Evolutionary conservation across 2,329 filamentous ascomycete species (phyloP).

Genomic region (Chaetomium olivaceum): DNA sequence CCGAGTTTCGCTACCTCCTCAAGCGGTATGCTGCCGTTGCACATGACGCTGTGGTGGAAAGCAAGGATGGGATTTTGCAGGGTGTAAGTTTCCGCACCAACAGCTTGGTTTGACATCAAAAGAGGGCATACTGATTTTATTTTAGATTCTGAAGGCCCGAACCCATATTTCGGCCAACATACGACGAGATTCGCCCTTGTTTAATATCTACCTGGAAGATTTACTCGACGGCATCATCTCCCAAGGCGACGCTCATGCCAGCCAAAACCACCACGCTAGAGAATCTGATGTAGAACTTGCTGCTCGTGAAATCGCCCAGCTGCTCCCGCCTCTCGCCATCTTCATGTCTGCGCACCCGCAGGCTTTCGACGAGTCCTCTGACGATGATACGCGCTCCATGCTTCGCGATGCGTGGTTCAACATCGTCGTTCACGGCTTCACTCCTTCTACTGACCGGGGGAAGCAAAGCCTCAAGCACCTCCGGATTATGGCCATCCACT

Average conservation of each 20-base stretch:
- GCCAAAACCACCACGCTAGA: conserved; percentile 68
- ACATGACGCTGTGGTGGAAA: conserved; percentile 69
- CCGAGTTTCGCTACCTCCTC: conserved; percentile 82
- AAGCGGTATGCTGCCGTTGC: conserved; percentile 78
- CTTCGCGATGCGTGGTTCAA: conserved; percentile 98
- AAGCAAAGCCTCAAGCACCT: conserved; percentile 75
- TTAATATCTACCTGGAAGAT: conserved; percentile 80
- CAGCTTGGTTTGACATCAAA: not conserved
- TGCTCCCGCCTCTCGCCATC: conserved; percentile 83
- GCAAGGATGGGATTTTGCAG: conserved; percentile 65
- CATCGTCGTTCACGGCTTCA: conserved; percentile 90
- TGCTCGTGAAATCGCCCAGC: conserved; percentile 81
- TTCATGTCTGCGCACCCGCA: conserved; percentile 71
- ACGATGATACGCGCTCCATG: conserved; percentile 71
- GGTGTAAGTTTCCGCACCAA: conserved; percentile 58
- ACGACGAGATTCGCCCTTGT: conserved; percentile 69
- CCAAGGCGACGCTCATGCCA: conserved; percentile 73
- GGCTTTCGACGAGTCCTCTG: conserved; percentile 48
- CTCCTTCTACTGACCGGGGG: conserved; percentile 69
- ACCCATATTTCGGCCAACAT: conserved; percentile 73
- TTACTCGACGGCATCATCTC: conserved; percentile 85
- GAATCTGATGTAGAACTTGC: conserved; percentile 80
- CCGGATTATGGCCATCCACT: conserved; percentile 81
- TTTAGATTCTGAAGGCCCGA: conserved; percentile 72
- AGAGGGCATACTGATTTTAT: not conserved